These are phyloP conservation scores for Ogataea polymorpha DNA, from an alignment of 805 yeast species.

Conservation along the genomic window DNA sequence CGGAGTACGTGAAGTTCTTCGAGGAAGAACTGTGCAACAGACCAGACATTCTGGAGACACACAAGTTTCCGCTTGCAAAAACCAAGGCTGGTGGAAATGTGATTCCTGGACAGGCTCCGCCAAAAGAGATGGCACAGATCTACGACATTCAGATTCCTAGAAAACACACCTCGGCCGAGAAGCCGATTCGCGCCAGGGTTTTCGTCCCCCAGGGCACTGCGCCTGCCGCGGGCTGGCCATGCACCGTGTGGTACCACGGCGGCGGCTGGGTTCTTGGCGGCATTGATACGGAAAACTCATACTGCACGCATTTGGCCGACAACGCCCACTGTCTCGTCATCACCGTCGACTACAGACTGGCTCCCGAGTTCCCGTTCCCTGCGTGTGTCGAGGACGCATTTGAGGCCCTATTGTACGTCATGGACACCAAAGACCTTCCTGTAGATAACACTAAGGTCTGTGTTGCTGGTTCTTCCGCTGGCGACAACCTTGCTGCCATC, in stretches of 20 bases:
- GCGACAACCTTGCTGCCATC: slow-evolving; percentile 38
- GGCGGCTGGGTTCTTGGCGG: slow-evolving; percentile 37
- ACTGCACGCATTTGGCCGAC: slow-evolving; percentile 40
- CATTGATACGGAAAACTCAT: slow-evolving; percentile 36
- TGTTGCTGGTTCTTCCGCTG: slow-evolving; percentile 48
- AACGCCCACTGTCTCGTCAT: slow-evolving; percentile 35
- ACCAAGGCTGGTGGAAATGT: slow-evolving; percentile 23
- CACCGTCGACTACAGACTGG: slow-evolving; percentile 47
- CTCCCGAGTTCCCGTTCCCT: slow-evolving; percentile 50
- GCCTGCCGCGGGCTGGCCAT: slow-evolving; percentile 27
- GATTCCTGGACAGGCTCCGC: slow-evolving; percentile 30
- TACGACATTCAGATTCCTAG: slow-evolving; percentile 22
- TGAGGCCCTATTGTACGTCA: slow-evolving; percentile 34
- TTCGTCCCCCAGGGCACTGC: slow-evolving; percentile 29
- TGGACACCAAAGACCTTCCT: slow-evolving; percentile 27
- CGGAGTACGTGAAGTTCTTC: slow-evolving; percentile 24
- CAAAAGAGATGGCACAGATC: slow-evolving; percentile 21
- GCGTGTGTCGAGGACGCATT: slow-evolving; percentile 45
- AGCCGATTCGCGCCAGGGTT: slow-evolving; percentile 25
- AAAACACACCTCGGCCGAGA: slow-evolving; percentile 27
- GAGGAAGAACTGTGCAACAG: slow-evolving; percentile 20
- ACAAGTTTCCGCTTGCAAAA: slow-evolving; percentile 23
- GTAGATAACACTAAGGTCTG: slow-evolving; percentile 35
- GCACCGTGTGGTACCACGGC: slow-evolving; percentile 34
- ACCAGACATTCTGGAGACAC: slow-evolving; percentile 24